Evolutionary conservation across 2,329 filamentous ascomycete genomes (phyloP).

Genomic region (Epicoccum sorghinum): DNA sequence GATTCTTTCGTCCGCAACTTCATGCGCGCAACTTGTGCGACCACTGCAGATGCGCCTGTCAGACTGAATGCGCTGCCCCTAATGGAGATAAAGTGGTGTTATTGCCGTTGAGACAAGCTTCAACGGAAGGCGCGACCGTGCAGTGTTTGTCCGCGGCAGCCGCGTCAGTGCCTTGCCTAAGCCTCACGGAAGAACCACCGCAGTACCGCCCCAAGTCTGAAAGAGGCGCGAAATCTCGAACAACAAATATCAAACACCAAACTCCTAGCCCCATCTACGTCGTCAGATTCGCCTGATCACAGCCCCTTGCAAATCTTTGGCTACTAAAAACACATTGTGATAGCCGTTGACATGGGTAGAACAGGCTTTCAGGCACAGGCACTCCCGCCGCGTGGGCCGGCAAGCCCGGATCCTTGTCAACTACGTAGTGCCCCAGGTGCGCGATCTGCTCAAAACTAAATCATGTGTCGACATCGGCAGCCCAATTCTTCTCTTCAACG

Average conservation of each 20-base stretch:
- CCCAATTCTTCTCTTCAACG: conserved; percentile 4
- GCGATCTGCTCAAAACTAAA: conserved; percentile 8
- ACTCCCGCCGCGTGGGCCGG: conserved; percentile 15
- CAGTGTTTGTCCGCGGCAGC: conserved; percentile 8
- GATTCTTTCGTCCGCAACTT: not conserved
- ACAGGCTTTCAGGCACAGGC: conserved; percentile 17
- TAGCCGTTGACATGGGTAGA: conserved; percentile 22
- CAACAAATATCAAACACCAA: conserved; percentile 4
- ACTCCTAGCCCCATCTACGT: not conserved
- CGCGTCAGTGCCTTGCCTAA: not conserved
- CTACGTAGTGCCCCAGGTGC: conserved; percentile 14
- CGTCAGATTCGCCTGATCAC: conserved; percentile 4
- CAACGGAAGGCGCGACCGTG: conserved; percentile 1
- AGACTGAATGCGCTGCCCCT: not conserved
- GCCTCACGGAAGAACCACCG: not conserved
- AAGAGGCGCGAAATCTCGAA: not conserved
- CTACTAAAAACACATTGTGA: conserved; percentile 7
- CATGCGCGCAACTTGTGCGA: conserved; percentile 8
- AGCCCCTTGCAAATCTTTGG: conserved; percentile 6
- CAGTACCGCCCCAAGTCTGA: not conserved
- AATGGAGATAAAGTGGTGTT: conserved; percentile 2
- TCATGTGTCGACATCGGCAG: conserved; percentile 1
- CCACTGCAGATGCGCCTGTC: not conserved
- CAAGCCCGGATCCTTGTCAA: conserved; percentile 16
- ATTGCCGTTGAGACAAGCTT: conserved; percentile 10